Evolutionary conservation across 2,329 filamentous ascomycete species (phyloP).

Genomic region (Endoconidiophora polonica): DNA sequence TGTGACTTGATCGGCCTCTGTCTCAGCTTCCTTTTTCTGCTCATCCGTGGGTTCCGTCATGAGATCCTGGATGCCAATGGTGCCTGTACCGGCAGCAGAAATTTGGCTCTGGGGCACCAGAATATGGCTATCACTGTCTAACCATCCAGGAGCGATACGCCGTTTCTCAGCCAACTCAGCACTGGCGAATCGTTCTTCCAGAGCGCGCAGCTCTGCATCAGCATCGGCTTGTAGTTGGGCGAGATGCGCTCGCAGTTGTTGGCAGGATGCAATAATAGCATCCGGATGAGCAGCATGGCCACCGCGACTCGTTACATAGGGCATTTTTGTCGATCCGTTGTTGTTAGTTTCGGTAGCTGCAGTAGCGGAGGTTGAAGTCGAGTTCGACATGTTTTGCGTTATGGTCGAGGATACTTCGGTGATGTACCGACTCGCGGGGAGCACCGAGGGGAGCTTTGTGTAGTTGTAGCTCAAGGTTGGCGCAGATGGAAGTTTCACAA

Average conservation of each 20-base stretch:
- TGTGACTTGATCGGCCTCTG: slow-evolving; percentile 28
- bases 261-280: slow-evolving; percentile 69
- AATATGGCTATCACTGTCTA: slow-evolving; percentile 56
- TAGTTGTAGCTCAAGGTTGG: slow-evolving; percentile 93
- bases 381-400: background rate
- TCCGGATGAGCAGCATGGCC: slow-evolving; percentile 75
- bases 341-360: slow-evolving; percentile 20
- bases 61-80: slow-evolving; percentile 15
- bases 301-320: slow-evolving; percentile 61
- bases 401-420: slow-evolving; percentile 29
- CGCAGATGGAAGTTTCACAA: slow-evolving; percentile 75
- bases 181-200: slow-evolving; percentile 49
- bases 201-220: slow-evolving; percentile 46
- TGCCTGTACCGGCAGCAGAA: slow-evolving; percentile 14
- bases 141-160: slow-evolving; percentile 61
- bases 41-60: slow-evolving; percentile 13
- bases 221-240: slow-evolving; percentile 51
- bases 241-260: slow-evolving; percentile 61
- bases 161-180: slow-evolving; percentile 66
- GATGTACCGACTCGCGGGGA: slow-evolving; percentile 32
- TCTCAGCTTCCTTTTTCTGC: slow-evolving; percentile 1
- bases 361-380: slow-evolving; percentile 20
- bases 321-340: slow-evolving; percentile 20
- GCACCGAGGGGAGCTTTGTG: slow-evolving; percentile 70
- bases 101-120: slow-evolving; percentile 44